Evolutionary conservation across 2,329 filamentous ascomycete genomes (phyloP).

Genomic region (Thermomyces lanuginosus): DNA sequence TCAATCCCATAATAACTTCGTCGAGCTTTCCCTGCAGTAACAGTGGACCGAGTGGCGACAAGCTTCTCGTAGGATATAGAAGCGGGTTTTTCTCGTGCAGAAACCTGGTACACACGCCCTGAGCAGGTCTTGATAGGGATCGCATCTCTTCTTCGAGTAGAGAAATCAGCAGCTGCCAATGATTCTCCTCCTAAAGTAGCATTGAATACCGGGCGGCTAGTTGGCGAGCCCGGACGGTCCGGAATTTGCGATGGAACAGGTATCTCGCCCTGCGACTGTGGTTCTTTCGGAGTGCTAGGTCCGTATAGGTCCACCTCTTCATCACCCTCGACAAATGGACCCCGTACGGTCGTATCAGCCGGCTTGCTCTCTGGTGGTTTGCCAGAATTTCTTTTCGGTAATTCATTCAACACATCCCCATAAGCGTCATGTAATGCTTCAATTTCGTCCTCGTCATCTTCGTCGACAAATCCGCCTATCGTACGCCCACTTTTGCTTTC

Average conservation of each 20-base stretch:
- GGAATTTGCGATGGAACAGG: too few relatives aligned
- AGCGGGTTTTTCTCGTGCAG: constrained; percentile 20
- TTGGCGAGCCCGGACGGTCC: too few relatives aligned
- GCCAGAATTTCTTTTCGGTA: background rate
- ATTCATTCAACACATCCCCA: constrained; percentile 4
- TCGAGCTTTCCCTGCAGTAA: constrained; percentile 37
- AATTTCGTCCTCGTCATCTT: constrained; percentile 4
- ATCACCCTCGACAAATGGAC: constrained; percentile 5
- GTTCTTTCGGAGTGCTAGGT: constrained; percentile 14
- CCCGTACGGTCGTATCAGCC: background rate
- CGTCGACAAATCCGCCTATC: constrained; percentile 5
- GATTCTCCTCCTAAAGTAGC: constrained; percentile 1
- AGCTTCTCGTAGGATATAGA: constrained; percentile 36
- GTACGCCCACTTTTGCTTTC: background rate
- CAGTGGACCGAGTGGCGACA: constrained; percentile 37
- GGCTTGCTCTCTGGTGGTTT: background rate
- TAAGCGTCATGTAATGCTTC: too few relatives aligned
- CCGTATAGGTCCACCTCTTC: constrained; percentile 12
- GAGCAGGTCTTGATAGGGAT: constrained; percentile 31
- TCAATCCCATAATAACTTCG: constrained; percentile 79
- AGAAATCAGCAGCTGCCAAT: too few relatives aligned
- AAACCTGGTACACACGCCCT: constrained; percentile 32
- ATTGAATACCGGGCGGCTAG: too few relatives aligned
- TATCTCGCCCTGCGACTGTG: constrained; percentile 16
- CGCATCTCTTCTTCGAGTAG: constrained; percentile 7